Percentiles rank a stretch among this genome's conserved stretches.
phyloP scores from a whole-genome alignment of 192 early-diverging fungal species.

The Linnemannia hyalina region DNA sequence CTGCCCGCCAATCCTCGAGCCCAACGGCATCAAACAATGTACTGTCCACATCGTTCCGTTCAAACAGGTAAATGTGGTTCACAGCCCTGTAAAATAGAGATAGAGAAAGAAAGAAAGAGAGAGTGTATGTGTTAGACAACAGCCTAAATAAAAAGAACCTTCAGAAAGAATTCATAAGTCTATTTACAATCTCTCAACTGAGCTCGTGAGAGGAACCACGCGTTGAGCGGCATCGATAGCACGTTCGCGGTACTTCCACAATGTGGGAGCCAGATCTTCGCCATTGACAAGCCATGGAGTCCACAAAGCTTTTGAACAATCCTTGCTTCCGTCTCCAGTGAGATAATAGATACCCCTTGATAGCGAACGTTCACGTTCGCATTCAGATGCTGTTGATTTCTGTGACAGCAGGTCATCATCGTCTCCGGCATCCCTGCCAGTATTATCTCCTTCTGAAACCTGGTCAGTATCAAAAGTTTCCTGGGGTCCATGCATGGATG shows the following conservation, averaged over 20 bases:
- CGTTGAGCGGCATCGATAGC: slow-evolving; percentile 26
- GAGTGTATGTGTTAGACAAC: slow-evolving; percentile 28
- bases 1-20: slow-evolving; percentile 12
- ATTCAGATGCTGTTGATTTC: slow-evolving; percentile 25
- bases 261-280: slow-evolving; percentile 12
- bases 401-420: slow-evolving; percentile 27
- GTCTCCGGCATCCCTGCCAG: slow-evolving; percentile 7
- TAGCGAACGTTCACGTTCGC: slow-evolving; percentile 15
- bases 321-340: slow-evolving; percentile 27
- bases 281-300: slow-evolving; percentile 33
- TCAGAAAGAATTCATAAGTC: slow-evolving; percentile 3
- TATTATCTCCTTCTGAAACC: slow-evolving; percentile 12
- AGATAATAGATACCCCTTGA: slow-evolving; percentile 29
- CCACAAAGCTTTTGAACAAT: slow-evolving; percentile 28
- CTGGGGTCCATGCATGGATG: no score
- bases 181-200: slow-evolving; percentile 19
- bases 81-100: slow-evolving; percentile 22
- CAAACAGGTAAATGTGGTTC: slow-evolving; percentile 33
- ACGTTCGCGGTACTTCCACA: slow-evolving; percentile 29
- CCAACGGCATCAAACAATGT: slow-evolving; percentile 17
- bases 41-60: slow-evolving; percentile 11
- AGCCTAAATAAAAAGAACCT: slow-evolving; percentile 4
- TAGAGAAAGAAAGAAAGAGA: slow-evolving; percentile 13
- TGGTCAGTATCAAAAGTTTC: neutral
- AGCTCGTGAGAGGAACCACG: slow-evolving; percentile 24